These are phyloP conservation scores for Sclerotinia minor DNA, from an alignment of 2,329 filamentous ascomycete species.

Conservation along the genomic window DNA sequence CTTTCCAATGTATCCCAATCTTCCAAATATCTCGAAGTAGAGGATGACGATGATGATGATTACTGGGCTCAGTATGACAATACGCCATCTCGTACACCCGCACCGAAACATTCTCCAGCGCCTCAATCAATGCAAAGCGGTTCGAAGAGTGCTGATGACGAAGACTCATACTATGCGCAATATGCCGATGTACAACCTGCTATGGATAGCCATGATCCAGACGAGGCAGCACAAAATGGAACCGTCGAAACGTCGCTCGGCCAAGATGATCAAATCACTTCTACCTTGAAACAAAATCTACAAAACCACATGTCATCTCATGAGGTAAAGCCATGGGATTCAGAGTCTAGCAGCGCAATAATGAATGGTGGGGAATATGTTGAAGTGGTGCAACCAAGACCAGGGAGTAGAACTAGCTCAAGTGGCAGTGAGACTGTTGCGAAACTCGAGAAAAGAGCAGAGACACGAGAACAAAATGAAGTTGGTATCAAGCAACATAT, in stretches of 20 bases:
- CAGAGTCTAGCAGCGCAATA: slow-evolving; percentile 21
- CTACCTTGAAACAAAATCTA: slow-evolving; percentile 37
- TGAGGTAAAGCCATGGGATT: slow-evolving; percentile 11
- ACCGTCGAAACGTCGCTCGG: slow-evolving; percentile 49
- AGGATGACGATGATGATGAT: slow-evolving; percentile 71
- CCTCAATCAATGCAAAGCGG: slow-evolving; percentile 43
- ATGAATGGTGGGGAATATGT: slow-evolving; percentile 38
- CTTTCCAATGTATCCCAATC: not conserved
- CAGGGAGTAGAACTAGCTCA: slow-evolving; percentile 58
- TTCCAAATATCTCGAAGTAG: slow-evolving; percentile 33
- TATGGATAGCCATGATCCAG: slow-evolving; percentile 79
- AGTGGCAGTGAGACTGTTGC: slow-evolving; percentile 60
- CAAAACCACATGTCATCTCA: slow-evolving; percentile 27
- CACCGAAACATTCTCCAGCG: slow-evolving; percentile 61
- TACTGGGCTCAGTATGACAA: slow-evolving; percentile 81
- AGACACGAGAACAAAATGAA: slow-evolving; percentile 63
- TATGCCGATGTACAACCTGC: slow-evolving; percentile 79
- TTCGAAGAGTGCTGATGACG: slow-evolving; percentile 46
- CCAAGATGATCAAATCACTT: slow-evolving; percentile 44
- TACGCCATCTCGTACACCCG: slow-evolving; percentile 66
- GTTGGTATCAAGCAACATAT: slow-evolving; percentile 78
- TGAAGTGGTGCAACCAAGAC: slow-evolving; percentile 55
- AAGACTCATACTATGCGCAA: slow-evolving; percentile 73
- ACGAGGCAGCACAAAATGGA: slow-evolving; percentile 55
- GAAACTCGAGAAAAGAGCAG: slow-evolving; percentile 50